phyloP scores from a whole-genome alignment of 148 eudicot genomes.

The Chenopodium suecicum region DNA sequence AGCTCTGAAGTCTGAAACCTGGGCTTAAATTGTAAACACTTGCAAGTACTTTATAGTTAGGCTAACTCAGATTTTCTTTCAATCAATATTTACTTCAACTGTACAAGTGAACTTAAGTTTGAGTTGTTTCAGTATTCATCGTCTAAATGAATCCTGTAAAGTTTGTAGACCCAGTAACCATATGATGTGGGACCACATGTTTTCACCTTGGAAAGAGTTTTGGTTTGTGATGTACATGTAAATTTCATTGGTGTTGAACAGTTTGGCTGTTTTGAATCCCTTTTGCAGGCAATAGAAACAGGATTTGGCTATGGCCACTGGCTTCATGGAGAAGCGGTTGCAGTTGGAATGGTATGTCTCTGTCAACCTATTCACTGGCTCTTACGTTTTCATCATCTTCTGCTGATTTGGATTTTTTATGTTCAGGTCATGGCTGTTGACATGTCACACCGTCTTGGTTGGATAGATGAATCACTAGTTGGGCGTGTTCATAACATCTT shows the following conservation, averaged over 20 bases:
- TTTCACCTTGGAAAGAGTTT: background rate
- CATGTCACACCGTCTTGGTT: constrained; percentile 91
- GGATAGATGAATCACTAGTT: constrained; percentile 89
- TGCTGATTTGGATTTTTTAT: constrained; percentile 11
- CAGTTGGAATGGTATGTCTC: constrained; percentile 79
- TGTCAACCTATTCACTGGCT: background rate
- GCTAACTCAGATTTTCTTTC: background rate
- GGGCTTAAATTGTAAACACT: background rate
- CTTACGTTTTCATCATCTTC: constrained; percentile 12
- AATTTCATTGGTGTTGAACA: background rate
- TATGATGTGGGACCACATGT: background rate
- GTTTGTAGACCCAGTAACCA: background rate
- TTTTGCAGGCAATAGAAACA: constrained; percentile 88
- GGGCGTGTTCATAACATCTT: constrained; percentile 60
- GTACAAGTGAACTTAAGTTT: background rate
- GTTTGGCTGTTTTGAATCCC: constrained; percentile 8
- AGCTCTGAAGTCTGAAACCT: background rate
- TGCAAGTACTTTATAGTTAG: background rate
- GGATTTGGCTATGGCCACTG: constrained; percentile 86
- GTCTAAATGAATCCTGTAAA: too few species aligned
- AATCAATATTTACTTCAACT: background rate
- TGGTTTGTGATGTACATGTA: constrained; percentile 1
- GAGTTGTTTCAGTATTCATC: too few species aligned
- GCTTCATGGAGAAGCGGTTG: constrained; percentile 99
- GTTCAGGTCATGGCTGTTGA: constrained; percentile 97